phyloP scores from a whole-genome alignment of 2,329 filamentous ascomycete genomes.

The Orbilia blumenaviensis region DNA sequence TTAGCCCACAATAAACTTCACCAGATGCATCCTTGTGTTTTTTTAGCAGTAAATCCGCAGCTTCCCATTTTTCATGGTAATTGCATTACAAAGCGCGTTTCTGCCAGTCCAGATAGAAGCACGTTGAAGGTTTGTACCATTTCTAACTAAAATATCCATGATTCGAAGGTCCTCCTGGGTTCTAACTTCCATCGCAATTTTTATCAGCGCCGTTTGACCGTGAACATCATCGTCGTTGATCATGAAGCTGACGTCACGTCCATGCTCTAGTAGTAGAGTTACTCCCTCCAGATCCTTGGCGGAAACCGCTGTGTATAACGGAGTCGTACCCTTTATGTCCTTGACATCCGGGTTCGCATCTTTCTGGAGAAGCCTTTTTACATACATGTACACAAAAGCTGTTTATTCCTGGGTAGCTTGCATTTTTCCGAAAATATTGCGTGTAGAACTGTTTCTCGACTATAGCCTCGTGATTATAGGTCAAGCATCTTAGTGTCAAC shows the following conservation, averaged over 20 bases:
- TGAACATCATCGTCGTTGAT: conserved; percentile 15
- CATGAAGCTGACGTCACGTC: background rate
- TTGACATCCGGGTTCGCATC: conserved; percentile 21
- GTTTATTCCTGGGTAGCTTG: background rate
- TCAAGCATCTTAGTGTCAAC: background rate
- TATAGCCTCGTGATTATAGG: background rate
- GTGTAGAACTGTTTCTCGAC: conserved; percentile 1
- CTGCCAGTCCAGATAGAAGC: background rate
- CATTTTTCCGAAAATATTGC: background rate
- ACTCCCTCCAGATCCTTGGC: background rate
- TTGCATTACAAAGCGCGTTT: background rate
- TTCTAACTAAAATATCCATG: background rate
- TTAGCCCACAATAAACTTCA: background rate
- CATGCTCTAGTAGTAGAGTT: conserved; percentile 4
- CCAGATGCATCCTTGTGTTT: background rate
- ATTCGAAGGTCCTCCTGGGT: background rate
- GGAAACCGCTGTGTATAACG: background rate
- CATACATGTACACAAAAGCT: background rate
- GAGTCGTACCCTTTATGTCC: background rate
- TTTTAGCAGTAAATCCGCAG: background rate
- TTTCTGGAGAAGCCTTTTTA: conserved; percentile 3
- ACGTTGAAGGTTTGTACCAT: background rate
- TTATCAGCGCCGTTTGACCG: conserved; percentile 2
- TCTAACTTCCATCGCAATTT: background rate
- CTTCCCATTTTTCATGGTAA: background rate